Base-by-base conservation (phyloP, 2,329 filamentous ascomycete species). In the Trichophyton rubrum region DNA sequence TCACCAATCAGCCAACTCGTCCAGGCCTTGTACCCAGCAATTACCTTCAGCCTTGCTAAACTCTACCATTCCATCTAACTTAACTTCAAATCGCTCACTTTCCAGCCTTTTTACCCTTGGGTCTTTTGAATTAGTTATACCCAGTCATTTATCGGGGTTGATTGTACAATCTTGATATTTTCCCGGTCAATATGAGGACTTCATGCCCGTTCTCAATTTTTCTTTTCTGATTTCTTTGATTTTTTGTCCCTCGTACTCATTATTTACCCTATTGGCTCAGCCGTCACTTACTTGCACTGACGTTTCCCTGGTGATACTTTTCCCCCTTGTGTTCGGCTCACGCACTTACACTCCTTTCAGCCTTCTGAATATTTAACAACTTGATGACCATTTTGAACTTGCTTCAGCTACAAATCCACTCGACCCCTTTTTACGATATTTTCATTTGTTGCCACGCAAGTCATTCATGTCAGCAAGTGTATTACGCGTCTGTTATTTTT, bases 11-110 rank as follows among this genome's bases (percentile, higher is more conserved):
- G 45, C 72, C 70, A n/a, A 66, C 69, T 43, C 71, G 68, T 60
- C 72, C 80, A 15, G 84, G 84, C 24, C 74, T 87, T 66, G 84
- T 87, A 58, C 84, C 84, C 2, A 85, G 82, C 65, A 87, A 87
- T 71, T 87, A 87, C 68, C 70, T 87, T 60, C 83, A 86, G 72
- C 77, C 78, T 60, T 83, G 82, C 63, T 79, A 70, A 72, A 22
- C 30, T 8, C 17, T 20, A 8, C 8, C n/a, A 24, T 5, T 20
- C 22, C 11, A 30, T 22, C 9, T 24, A 8, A 20, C 24, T 2
- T 20, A 24, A 20, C 15, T 47, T 27, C 45, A 49, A 27, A 49
- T 13, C 45, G 24, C 24, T 49, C 45, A 6, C n/a, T 53, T 30
- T 55, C 13, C 49, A 55, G 8, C 5, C 13, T 55, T 7, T n/a